Evolutionary conservation across 1,284 basidiomycete species (phyloP), one percentile per base, ranked within the genome.

Genomic region (Gomphus sp.): DNA sequence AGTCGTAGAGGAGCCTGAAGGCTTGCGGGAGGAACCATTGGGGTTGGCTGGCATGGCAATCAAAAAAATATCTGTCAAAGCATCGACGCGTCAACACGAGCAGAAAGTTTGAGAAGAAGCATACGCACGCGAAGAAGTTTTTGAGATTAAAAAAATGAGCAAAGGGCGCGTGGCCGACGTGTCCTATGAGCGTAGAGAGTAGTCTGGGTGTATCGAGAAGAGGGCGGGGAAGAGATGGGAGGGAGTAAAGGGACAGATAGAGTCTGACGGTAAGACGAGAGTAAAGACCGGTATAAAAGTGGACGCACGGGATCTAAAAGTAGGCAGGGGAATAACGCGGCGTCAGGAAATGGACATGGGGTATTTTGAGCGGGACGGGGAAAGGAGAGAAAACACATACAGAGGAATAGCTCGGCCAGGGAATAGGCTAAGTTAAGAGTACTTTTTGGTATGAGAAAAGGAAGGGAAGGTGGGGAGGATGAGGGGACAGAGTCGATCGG

Each of bases 1-100:
- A 58, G 79, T 82, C 18, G 78, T 78, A 34, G 86, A 84, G 33
- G 85, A 84, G 59, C 78, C 80, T 52, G 86, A 85, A 52, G 82
- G 81, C 67, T 85, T 85, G 67, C 82, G 79, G 37, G 82, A 74
- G 61, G 75, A 72, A 60, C 76, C 77, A 71, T 70, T 67, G 65
- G 69, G 67, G 66, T 71, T 74, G 64, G 70, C 70, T 62, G 80
- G 79, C 83, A 85, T 86, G 18, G n/a, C 43, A 8, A 53, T 10
- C 33, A 31, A 52, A 59, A 59, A 55, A 59, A 59, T 39, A 37
- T 36, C 57, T 52, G 51, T 31, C 36, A 10, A 51, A 44, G 22
- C 5, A 9, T 43, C n/a, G 41, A 55, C 44, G 54, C 41, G 39
- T 44, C 55, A 43, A 41, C 22, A 54, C 25, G 36, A 11, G 22